phyloP scores from a whole-genome alignment of 306 rosid genomes.

The Sophora flavescens region DNA sequence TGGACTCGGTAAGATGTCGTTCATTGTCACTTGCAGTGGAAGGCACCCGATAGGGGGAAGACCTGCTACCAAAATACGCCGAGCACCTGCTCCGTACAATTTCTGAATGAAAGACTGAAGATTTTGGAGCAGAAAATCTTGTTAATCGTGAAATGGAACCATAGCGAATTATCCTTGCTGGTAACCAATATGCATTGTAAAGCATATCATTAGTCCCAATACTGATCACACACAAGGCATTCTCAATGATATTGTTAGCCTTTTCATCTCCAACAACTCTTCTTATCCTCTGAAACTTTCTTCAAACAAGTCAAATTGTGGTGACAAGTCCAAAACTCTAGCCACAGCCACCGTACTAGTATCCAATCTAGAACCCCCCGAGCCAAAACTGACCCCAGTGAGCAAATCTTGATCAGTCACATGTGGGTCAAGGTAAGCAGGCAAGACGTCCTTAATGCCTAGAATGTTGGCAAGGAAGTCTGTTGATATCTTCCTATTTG shows the following conservation, averaged over 20 bases:
- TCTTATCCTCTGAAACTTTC: slow-evolving; percentile 43
- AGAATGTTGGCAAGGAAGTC: slow-evolving; percentile 47
- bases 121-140: slow-evolving; percentile 45
- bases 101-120: slow-evolving; percentile 51
- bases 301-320: slow-evolving; percentile 49
- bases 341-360: background rate
- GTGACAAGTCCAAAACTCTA: slow-evolving; percentile 3
- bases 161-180: background rate
- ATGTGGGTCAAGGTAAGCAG: slow-evolving; percentile 44
- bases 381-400: too few relatives aligned
- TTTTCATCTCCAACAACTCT: slow-evolving; percentile 36
- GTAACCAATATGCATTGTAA: slow-evolving; percentile 37
- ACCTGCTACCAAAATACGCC: slow-evolving; percentile 51
- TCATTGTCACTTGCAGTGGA: slow-evolving; percentile 42
- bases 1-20: too few relatives aligned
- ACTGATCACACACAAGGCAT: too few relatives aligned
- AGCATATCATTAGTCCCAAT: slow-evolving; percentile 59
- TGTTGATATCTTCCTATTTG: slow-evolving; percentile 50
- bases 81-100: slow-evolving; percentile 47
- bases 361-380: slow-evolving; percentile 60
- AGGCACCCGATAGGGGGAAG: slow-evolving; percentile 64
- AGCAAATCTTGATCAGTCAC: slow-evolving; percentile 44
- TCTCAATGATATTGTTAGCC: slow-evolving; percentile 40
- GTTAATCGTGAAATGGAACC: slow-evolving; percentile 41
- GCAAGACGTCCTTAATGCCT: slow-evolving; percentile 56